These are phyloP conservation scores for Infundibulicybe gibba DNA, from an alignment of 768 basidiomycete species.

Conservation along the genomic window DNA sequence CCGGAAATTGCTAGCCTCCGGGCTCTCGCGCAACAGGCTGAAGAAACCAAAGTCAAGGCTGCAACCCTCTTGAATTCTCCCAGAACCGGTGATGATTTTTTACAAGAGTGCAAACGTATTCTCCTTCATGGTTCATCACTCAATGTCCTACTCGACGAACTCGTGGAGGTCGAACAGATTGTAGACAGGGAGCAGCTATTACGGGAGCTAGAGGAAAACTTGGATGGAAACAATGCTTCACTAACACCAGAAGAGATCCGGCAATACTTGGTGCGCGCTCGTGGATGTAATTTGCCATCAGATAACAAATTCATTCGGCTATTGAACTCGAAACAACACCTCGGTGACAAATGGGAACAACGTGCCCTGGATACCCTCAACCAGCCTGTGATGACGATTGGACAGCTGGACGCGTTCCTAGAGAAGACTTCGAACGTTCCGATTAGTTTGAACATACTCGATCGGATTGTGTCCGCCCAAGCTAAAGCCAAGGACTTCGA, in stretches of 20 bases:
- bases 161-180: constrained; percentile 74
- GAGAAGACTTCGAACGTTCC: constrained; percentile 64
- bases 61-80: constrained; percentile 41
- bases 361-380: constrained; percentile 62
- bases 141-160: constrained; percentile 82
- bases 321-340: constrained; percentile 59
- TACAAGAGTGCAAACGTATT: constrained; percentile 69
- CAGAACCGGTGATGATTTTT: constrained; percentile 36
- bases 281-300: constrained; percentile 56
- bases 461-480: constrained; percentile 60
- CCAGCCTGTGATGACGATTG: constrained; percentile 69
- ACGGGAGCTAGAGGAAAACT: constrained; percentile 68
- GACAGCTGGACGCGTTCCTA: constrained; percentile 72
- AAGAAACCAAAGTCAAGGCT: constrained; percentile 60
- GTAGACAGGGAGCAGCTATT: constrained; percentile 77
- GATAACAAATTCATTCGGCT: constrained; percentile 65
- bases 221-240: constrained; percentile 55
- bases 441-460: constrained; percentile 62
- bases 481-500: constrained; percentile 77
- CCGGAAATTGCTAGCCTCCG: constrained; percentile 64
- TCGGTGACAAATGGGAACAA: constrained; percentile 78
- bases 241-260: constrained; percentile 78
- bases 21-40: constrained; percentile 55
- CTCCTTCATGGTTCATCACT: constrained; percentile 69
- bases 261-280: constrained; percentile 66